Base-by-base conservation (phyloP, 2,329 filamentous ascomycete genomes). In the Trichoderma hamatum region DNA sequence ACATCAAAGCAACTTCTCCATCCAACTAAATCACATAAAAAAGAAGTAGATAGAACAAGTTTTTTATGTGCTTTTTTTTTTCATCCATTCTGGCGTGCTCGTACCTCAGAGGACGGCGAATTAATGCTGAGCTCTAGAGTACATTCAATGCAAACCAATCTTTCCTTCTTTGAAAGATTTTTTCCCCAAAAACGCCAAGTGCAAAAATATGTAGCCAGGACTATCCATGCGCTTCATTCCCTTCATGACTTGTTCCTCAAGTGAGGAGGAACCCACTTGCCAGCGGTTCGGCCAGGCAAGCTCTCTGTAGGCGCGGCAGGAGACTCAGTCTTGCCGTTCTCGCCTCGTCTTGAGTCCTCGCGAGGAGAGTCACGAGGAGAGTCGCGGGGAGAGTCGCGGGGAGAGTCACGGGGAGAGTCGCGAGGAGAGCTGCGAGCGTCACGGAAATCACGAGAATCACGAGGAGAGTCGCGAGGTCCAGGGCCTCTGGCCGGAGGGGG, bases 211-310 rank as follows among this genome's bases (percentile, higher is more conserved):
- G 69, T 63, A 71, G 56, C 68, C 64, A 68, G 63, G 55, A 61
- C 21, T 68, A 55, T 69, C 69, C 68, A 59, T 67, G 63, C 68
- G 52, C 62, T 68, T 43, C 52, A 68, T 67, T 67, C 52, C 58
- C 52, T 56, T 63, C 63, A 75, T 68, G 72, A 72, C 75, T 79
- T 77, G 72, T 79, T 79, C 72, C 79, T 78, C 76, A 75, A 43
- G 70, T 82, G 79, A 74, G 79, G 80, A 73, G 88, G 88, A 75
- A 90, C 85, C 80, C 84, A 90, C 78, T 88, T 90, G 73, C 87
- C 87, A 56, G 85, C 75, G 32, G 79, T 82, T 52, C 87, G 85
- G 52, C 84, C 83, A 75, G 84, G 85, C 70, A 88, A 80, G 59
- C 82, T 73, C 79, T 88, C 86, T 46, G 80, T 76, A 26, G 82